Base-by-base conservation (phyloP, 31 red algal genomes). In the Endocladia muricata region DNA sequence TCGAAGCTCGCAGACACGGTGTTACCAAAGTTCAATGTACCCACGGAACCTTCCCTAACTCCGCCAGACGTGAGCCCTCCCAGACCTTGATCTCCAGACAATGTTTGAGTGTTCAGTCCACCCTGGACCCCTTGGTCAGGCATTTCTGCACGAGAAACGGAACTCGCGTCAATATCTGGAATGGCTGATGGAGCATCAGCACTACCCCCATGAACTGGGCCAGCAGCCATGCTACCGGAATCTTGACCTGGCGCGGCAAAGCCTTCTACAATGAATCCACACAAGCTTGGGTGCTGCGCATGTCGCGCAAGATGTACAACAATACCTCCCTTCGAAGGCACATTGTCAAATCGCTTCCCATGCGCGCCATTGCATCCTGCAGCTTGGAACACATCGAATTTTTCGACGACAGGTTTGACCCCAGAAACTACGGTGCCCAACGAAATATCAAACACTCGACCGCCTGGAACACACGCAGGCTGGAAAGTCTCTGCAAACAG, bases 251-350 rank as follows among this genome's bases (percentile, higher is more conserved):
- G 88, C 51, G 55, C n/a, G 2, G 88, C 79, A 62, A 77, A 76
- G 42, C 88, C 88, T 49, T 91, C 88, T 0, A 91, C 79, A 23
- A 91, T 91, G 38, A 91, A 83, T 3, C 88, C 88, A 40, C 36
- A 57, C 3, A 91, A 55, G 28, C 71, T 31, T 13, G 88, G 88
- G 64, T 91, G 70, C 52, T 91, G 88, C 15, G 65, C 72, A 4
- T 61, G 61, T 52, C 55, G 56, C 9, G 72, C 32, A 34, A 91
- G 61, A 77, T 71, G 65, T 1, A 91, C 88, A 19, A 91, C 42
- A 33, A 91, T 82, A 34, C 88, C 88, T 2, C 84, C 88, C 55
- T 82, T 83, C 23, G 88, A 76, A 26, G 88, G 88, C 31, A 91
- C 77, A 39, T 55, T 73, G 31, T 91, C 88, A 41, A 91, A 91